Percentiles rank a stretch among this genome's conserved stretches.
Conservation (phyloP, 345 rosid genomes). For the Odontarrhena argentea region DNA sequence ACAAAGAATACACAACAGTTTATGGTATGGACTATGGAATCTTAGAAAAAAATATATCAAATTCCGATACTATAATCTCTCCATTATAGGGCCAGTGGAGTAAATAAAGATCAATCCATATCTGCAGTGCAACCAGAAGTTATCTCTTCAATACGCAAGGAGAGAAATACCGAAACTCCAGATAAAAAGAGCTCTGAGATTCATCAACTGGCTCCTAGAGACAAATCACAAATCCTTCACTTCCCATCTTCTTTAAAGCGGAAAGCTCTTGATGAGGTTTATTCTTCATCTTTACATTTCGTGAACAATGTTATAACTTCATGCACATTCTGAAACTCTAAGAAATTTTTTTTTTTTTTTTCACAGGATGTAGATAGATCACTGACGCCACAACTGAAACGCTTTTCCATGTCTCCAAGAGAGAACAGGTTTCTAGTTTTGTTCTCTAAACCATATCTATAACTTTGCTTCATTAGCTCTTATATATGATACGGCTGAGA, state of each 20-base stretch:
- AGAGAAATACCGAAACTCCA: conserved; percentile 41
- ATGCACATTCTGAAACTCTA: conserved; percentile 2
- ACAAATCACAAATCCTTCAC: conserved; percentile 40
- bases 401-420: conserved; percentile 56
- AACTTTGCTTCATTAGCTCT: conserved; percentile 4
- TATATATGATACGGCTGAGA: conserved; percentile 10
- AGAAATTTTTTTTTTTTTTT: neutral
- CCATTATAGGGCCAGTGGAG: conserved; percentile 48
- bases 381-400: conserved; percentile 56
- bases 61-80: conserved; percentile 19
- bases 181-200: conserved; percentile 31
- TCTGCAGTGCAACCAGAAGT: conserved; percentile 39
- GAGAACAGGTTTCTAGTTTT: conserved; percentile 57
- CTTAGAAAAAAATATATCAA: neutral
- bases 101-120: conserved; percentile 43
- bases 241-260: conserved; percentile 63
- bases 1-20: conserved; percentile 13
- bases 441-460: conserved; percentile 4
- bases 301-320: neutral
- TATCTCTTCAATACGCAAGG: conserved; percentile 40
- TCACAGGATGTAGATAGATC: conserved; percentile 55
- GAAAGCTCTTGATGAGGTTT: conserved; percentile 61
- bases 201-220: conserved; percentile 40
- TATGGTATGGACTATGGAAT: neutral
- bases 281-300: conserved; percentile 11